Evolutionary conservation across 208 protist genomes (phyloP).

Genomic region (Trypanosoma platydactyli): DNA sequence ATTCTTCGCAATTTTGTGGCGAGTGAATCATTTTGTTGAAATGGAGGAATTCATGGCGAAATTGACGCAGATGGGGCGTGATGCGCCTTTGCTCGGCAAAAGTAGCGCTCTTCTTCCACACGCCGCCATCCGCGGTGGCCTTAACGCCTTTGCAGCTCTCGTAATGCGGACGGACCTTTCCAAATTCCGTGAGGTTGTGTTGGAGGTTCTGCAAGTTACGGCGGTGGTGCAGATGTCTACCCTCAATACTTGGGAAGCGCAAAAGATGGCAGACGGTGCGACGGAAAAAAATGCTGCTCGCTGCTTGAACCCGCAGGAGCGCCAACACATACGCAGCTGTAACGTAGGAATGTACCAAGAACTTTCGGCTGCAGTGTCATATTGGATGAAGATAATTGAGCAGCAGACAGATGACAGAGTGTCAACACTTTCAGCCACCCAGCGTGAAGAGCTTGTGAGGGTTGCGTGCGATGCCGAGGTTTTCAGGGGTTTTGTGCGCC

Average conservation of each 20-base stretch:
- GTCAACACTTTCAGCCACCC: conserved; percentile 12
- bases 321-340: conserved; percentile 82
- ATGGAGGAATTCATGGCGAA: conserved; percentile 53
- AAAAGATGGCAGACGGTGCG: conserved; percentile 22
- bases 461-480: conserved; percentile 52
- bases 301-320: conserved; percentile 72
- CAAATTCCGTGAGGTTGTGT: conserved; percentile 39
- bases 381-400: conserved; percentile 59
- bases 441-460: conserved; percentile 35
- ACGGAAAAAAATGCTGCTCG: conserved; percentile 35
- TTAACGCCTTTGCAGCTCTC: conserved; percentile 79
- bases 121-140: conserved; percentile 65
- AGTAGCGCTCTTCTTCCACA: conserved; percentile 65
- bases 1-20: conserved; percentile 78
- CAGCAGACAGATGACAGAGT: conserved; percentile 20
- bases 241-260: conserved; percentile 23
- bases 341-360: conserved; percentile 87
- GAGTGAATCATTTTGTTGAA: conserved; percentile 62
- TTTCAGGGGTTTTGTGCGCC: conserved; percentile 61
- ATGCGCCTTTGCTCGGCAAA: conserved; percentile 30
- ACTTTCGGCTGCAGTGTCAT: conserved; percentile 60
- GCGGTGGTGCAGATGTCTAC: conserved; percentile 41
- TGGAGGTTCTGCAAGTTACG: conserved; percentile 58
- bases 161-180: conserved; percentile 35
- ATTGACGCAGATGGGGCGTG: conserved; percentile 25